Percentiles rank a stretch among this genome's conserved stretches.
These are phyloP conservation scores for Lecanosticta acicola DNA, from an alignment of 2,329 filamentous ascomycete species.

Conservation along the genomic window DNA sequence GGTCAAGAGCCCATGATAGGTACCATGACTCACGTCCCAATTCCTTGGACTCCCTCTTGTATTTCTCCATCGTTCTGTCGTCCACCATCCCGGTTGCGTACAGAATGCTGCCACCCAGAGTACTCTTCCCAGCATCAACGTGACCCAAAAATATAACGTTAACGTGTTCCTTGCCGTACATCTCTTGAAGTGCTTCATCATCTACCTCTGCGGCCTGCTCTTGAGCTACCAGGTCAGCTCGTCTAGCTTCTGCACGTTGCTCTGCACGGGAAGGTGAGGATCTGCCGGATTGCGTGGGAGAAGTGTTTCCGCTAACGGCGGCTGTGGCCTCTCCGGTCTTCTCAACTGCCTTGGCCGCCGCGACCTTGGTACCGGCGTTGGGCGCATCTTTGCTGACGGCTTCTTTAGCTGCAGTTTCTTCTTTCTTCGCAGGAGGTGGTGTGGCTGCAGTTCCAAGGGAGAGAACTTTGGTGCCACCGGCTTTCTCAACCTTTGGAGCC, in stretches of 20 bases:
- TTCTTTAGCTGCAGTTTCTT: constrained; percentile 34
- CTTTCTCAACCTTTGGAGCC: constrained; percentile 50
- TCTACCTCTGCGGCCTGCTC: constrained; percentile 75
- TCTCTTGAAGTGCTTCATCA: constrained; percentile 80
- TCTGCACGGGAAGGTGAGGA: constrained; percentile 62
- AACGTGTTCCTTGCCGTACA: constrained; percentile 89
- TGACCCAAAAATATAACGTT: constrained; percentile 98
- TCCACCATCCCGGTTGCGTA: constrained; percentile 99
- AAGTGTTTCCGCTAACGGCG: constrained; percentile 61
- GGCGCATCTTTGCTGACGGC: constrained; percentile 39
- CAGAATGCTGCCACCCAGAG: constrained; percentile 85
- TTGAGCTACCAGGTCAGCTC: constrained; percentile 77
- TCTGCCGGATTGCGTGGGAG: constrained; percentile 68
- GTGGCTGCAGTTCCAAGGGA: constrained; percentile 52
- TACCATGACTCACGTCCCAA: constrained; percentile 97
- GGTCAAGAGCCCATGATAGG: constrained; percentile 93
- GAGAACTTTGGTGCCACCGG: constrained; percentile 61
- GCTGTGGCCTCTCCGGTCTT: constrained; percentile 67
- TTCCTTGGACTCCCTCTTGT: constrained; percentile 94
- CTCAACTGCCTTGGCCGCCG: constrained; percentile 82
- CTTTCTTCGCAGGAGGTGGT: constrained; percentile 44
- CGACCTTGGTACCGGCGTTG: constrained; percentile 75
- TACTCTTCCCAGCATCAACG: constrained; percentile 97
- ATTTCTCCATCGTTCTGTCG: constrained; percentile 95
- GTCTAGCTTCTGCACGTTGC: constrained; percentile 52